Conservation (phyloP, 2,329 filamentous ascomycete genomes). For the Botryosphaeria dothidea region DNA sequence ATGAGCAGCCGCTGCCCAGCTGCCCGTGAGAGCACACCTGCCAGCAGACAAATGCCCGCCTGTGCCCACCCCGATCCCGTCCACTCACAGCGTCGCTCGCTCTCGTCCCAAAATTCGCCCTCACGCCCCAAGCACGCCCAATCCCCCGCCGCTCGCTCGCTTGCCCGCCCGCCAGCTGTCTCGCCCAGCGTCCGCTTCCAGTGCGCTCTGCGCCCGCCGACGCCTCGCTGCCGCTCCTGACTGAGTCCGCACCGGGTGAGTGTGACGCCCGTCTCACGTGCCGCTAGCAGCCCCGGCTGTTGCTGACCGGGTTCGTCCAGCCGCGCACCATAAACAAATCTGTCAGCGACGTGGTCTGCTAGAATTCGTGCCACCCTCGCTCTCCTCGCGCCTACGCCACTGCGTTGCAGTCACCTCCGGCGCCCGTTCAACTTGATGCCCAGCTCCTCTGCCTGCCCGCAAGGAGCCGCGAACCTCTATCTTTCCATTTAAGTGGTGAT, state of each 20-base stretch:
- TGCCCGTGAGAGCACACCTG: neutral
- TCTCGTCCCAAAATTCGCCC: neutral
- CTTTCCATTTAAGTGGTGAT: constrained; percentile 36
- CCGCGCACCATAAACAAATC: constrained; percentile 21
- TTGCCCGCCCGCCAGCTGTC: neutral
- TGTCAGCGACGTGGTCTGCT: constrained; percentile 34
- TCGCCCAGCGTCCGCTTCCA: constrained; percentile 15
- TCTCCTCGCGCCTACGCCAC: constrained; percentile 33
- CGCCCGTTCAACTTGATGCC: constrained; percentile 24
- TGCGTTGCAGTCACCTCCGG: constrained; percentile 22
- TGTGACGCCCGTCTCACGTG: constrained; percentile 19
- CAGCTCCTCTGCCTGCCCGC: neutral
- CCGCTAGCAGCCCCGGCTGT: constrained; percentile 10
- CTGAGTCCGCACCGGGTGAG: constrained; percentile 4
- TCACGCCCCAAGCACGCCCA: neutral
- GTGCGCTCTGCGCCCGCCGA: neutral
- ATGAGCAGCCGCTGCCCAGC: no score
- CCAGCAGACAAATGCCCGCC: constrained; percentile 12
- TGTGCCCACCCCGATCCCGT: neutral
- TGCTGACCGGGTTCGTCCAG: constrained; percentile 11
- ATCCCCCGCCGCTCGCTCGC: neutral
- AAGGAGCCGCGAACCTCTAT: neutral
- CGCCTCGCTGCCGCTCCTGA: constrained; percentile 17
- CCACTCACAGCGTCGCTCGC: neutral
- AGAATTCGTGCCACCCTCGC: constrained; percentile 39